These are phyloP conservation scores for Geotrichum aggregatum DNA, from an alignment of 1,139 yeast species.

Conservation along the genomic window DNA sequence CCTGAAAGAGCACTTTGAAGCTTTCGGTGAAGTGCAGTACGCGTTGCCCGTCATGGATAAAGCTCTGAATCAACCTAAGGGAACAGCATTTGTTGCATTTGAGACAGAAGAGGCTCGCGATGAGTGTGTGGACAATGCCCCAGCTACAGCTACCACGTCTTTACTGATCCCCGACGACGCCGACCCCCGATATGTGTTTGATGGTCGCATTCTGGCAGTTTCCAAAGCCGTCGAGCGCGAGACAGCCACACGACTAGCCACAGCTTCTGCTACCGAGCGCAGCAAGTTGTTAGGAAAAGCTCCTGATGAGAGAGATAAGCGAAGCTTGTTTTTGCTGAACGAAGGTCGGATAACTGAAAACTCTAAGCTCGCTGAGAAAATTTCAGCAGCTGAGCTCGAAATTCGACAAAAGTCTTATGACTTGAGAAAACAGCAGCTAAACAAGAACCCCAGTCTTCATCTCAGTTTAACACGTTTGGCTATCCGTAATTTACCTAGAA, in stretches of 20 bases:
- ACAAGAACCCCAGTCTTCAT: slow-evolving; percentile 86
- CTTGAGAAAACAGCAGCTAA: slow-evolving; percentile 82
- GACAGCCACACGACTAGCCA: slow-evolving; percentile 73
- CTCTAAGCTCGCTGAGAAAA: slow-evolving; percentile 68
- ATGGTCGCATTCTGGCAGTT: slow-evolving; percentile 83
- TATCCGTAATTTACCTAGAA: slow-evolving; percentile 86
- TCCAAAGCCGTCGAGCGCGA: slow-evolving; percentile 83
- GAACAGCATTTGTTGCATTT: slow-evolving; percentile 94
- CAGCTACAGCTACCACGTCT: slow-evolving; percentile 70
- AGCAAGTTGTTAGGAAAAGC: slow-evolving; percentile 75
- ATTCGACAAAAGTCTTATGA: slow-evolving; percentile 83
- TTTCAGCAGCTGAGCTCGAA: slow-evolving; percentile 73
- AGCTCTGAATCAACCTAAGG: slow-evolving; percentile 80
- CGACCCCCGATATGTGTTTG: slow-evolving; percentile 80
- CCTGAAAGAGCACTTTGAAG: slow-evolving; percentile 68
- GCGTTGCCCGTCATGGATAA: slow-evolving; percentile 91
- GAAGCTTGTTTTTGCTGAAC: slow-evolving; percentile 78
- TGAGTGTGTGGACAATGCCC: slow-evolving; percentile 73
- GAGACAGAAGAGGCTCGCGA: slow-evolving; percentile 55
- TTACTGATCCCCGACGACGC: slow-evolving; percentile 89
- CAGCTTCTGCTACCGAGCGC: slow-evolving; percentile 68
- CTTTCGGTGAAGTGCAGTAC: slow-evolving; percentile 84
- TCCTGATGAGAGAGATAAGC: slow-evolving; percentile 72
- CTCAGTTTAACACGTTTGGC: slow-evolving; percentile 91
- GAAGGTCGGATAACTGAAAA: slow-evolving; percentile 88